Percentiles rank a stretch among this genome's conserved stretches.
Evolutionary conservation across 345 rosid genomes (phyloP).

Genomic region (Syzygium aqueum): DNA sequence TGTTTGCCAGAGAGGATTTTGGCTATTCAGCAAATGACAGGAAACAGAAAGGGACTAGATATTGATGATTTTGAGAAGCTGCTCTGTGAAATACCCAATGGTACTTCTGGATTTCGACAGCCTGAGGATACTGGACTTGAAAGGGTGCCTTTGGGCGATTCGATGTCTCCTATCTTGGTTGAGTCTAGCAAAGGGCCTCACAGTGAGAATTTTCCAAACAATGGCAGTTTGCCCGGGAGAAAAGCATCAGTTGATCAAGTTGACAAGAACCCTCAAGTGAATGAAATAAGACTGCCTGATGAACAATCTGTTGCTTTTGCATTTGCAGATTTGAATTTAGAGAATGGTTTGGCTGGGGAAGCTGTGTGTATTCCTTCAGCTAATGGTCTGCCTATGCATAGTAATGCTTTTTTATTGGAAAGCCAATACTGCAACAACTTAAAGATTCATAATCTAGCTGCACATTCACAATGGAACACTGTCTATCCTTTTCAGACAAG

Average conservation of each 20-base stretch:
- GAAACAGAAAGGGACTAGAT: conserved; percentile 39
- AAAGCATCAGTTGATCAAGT: conserved; percentile 8
- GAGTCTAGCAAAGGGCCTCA: conserved; percentile 27
- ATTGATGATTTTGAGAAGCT: conserved; percentile 73
- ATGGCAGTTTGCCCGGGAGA: conserved; percentile 15
- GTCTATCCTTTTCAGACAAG: conserved; percentile 27
- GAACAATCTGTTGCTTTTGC: conserved; percentile 48
- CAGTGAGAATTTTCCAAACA: conserved; percentile 18
- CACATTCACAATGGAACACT: conserved; percentile 16
- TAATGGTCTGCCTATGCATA: conserved; percentile 10
- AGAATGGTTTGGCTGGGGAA: background rate
- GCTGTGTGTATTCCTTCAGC: background rate
- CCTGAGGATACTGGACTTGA: conserved; percentile 27
- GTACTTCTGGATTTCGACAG: conserved; percentile 45
- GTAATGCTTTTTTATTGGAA: conserved; percentile 13
- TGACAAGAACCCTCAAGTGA: conserved; percentile 15
- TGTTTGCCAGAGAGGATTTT: conserved; percentile 1
- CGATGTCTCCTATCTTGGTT: conserved; percentile 15
- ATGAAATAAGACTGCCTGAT: conserved; percentile 44
- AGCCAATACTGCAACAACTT: conserved; percentile 14
- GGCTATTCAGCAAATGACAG: conserved; percentile 36
- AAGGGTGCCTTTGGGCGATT: conserved; percentile 11
- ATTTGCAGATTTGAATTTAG: conserved; percentile 33
- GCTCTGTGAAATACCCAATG: conserved; percentile 75
- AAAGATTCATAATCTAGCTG: conserved; percentile 10